Conservation (phyloP, 1,284 basidiomycete genomes). For the Leucoagaricus sp. region DNA sequence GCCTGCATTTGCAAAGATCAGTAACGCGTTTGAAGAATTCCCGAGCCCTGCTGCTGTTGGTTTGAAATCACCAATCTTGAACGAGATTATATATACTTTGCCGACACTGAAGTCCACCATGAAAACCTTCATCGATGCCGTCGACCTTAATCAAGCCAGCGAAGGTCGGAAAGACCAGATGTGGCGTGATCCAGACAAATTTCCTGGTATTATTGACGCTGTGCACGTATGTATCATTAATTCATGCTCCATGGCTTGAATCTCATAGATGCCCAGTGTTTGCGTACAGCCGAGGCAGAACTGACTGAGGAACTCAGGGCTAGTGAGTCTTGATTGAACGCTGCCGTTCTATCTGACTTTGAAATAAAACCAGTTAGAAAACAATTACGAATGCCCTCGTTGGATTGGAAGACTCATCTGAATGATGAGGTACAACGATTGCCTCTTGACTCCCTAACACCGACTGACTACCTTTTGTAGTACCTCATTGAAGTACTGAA, state of each 20-base stretch:
- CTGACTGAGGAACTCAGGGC: constrained; percentile 76
- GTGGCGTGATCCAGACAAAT: constrained; percentile 76
- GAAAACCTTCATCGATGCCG: constrained; percentile 53
- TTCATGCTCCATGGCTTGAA: not conserved
- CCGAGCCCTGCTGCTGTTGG: constrained; percentile 46
- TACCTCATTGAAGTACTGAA: constrained; percentile 80
- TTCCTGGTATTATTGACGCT: constrained; percentile 59
- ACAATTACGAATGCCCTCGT: constrained; percentile 69
- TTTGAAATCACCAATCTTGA: constrained; percentile 70
- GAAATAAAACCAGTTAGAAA: constrained; percentile 60
- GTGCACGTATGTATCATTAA: constrained; percentile 32
- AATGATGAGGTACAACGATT: constrained; percentile 62
- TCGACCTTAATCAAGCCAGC: constrained; percentile 68
- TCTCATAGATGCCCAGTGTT: constrained; percentile 38
- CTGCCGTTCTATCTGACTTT: not conserved
- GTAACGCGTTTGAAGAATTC: constrained; percentile 61
- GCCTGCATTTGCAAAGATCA: constrained; percentile 75
- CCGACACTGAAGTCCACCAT: constrained; percentile 65
- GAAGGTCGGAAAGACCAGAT: constrained; percentile 73
- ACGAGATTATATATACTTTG: constrained; percentile 69
- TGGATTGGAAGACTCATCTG: constrained; percentile 72
- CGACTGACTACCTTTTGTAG: constrained; percentile 36
- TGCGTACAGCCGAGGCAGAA: constrained; percentile 70
- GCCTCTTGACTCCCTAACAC: constrained; percentile 1
- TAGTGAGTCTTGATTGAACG: constrained; percentile 42